phyloP scores from a whole-genome alignment of 345 rosid species.

The Aegle marmelos region DNA sequence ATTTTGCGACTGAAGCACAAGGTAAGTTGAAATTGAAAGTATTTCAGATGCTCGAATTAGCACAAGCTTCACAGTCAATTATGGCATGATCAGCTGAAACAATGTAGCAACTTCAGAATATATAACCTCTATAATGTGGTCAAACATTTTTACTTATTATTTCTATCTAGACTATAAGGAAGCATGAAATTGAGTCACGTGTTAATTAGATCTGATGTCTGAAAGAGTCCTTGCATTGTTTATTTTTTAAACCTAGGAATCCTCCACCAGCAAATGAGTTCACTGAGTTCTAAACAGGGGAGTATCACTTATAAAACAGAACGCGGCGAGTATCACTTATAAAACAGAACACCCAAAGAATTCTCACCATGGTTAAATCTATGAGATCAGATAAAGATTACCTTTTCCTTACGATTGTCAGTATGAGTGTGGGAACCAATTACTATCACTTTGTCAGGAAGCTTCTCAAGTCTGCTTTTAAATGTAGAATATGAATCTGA shows the following conservation, averaged over 20 bases:
- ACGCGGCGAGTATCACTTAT: neutral
- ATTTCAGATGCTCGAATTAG: neutral
- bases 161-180: neutral
- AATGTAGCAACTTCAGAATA: neutral
- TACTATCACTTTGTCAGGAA: constrained; percentile 77
- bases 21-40: neutral
- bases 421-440: constrained; percentile 75
- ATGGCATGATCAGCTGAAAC: neutral
- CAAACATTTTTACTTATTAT: neutral
- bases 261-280: neutral
- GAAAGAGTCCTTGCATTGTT: neutral
- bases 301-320: neutral
- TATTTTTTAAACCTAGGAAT: neutral
- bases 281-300: neutral
- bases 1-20: neutral
- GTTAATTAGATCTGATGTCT: neutral
- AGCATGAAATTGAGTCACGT: neutral
- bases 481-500: constrained; percentile 58
- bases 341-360: neutral
- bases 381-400: constrained; percentile 21
- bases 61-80: neutral
- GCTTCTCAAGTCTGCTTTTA: constrained; percentile 62
- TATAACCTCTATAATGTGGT: neutral
- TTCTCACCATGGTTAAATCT: neutral
- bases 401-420: constrained; percentile 83